Evolutionary conservation across 1,284 basidiomycete species (phyloP).

Genomic region (Sanghuangporus weigelae): DNA sequence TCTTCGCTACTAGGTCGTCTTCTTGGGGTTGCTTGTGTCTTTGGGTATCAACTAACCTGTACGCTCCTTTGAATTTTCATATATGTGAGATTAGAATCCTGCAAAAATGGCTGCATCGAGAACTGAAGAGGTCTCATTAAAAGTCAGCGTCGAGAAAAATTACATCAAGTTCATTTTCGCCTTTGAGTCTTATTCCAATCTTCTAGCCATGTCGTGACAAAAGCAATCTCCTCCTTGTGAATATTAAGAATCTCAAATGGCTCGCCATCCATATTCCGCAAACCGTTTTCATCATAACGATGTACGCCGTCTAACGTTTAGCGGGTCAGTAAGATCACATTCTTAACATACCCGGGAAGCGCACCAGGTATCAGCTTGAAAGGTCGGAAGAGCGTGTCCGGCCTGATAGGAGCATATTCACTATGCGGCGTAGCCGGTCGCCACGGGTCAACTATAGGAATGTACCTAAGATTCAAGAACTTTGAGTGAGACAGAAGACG

Average conservation of each 20-base stretch:
- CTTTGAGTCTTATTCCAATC: conserved; percentile 39
- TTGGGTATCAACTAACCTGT: neutral
- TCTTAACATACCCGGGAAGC: conserved; percentile 24
- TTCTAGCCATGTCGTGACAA: conserved; percentile 80
- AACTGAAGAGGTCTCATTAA: neutral
- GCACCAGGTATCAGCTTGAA: conserved; percentile 86
- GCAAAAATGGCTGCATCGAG: too few relatives aligned
- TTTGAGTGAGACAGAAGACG: conserved; percentile 12
- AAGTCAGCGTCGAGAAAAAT: neutral
- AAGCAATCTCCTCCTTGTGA: conserved; percentile 76
- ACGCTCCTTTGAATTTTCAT: neutral
- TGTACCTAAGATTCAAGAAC: neutral
- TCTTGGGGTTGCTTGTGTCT: neutral
- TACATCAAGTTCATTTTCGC: neutral
- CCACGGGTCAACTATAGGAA: conserved; percentile 77
- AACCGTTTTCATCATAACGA: conserved; percentile 88
- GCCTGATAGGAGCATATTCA: conserved; percentile 62
- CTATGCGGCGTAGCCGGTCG: conserved; percentile 83
- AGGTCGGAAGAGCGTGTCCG: conserved; percentile 70
- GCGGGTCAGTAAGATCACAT: neutral
- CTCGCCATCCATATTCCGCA: conserved; percentile 59
- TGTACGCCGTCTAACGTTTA: conserved; percentile 63
- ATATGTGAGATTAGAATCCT: too few relatives aligned
- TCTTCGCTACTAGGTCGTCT: neutral
- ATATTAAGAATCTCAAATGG: conserved; percentile 78